Evolutionary conservation across 2,329 filamentous ascomycete genomes (phyloP).

Genomic region (Aspergillus sclerotialis): DNA sequence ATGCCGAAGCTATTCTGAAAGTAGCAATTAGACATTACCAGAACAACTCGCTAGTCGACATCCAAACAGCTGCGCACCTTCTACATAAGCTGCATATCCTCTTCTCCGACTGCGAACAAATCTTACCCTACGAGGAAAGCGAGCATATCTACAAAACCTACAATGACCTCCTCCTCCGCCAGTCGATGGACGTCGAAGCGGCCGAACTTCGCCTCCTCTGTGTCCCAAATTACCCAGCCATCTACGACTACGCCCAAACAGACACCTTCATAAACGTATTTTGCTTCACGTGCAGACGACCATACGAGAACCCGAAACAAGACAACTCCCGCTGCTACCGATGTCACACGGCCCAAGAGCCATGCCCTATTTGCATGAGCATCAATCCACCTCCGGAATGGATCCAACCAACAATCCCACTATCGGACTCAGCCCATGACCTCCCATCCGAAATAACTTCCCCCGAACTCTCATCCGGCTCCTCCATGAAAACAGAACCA

Average conservation of each 20-base stretch:
- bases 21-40: slow-evolving; percentile 35
- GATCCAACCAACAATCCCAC: slow-evolving; percentile 19
- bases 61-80: slow-evolving; percentile 35
- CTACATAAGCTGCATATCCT: slow-evolving; percentile 34
- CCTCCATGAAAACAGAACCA: slow-evolving; percentile 31
- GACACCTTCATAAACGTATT: slow-evolving; percentile 49
- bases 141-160: slow-evolving; percentile 52
- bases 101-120: slow-evolving; percentile 29
- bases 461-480: slow-evolving; percentile 39
- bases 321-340: slow-evolving; percentile 47
- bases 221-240: slow-evolving; percentile 48
- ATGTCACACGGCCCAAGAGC: slow-evolving; percentile 36
- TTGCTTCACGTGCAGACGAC: slow-evolving; percentile 51
- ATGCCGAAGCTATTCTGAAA: slow-evolving; percentile 29
- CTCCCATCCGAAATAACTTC: slow-evolving; percentile 21
- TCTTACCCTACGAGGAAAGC: slow-evolving; percentile 40
- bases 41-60: slow-evolving; percentile 30
- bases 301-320: slow-evolving; percentile 44
- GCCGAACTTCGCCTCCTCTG: slow-evolving; percentile 50
- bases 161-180: slow-evolving; percentile 47
- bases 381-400: slow-evolving; percentile 35
- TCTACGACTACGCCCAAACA: slow-evolving; percentile 51
- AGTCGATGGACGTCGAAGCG: slow-evolving; percentile 41
- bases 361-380: slow-evolving; percentile 37
- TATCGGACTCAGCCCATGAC: slow-evolving; percentile 7